These are phyloP conservation scores for Debaryomyces psychrophilus DNA, from an alignment of 1,139 yeast species.

Conservation along the genomic window DNA sequence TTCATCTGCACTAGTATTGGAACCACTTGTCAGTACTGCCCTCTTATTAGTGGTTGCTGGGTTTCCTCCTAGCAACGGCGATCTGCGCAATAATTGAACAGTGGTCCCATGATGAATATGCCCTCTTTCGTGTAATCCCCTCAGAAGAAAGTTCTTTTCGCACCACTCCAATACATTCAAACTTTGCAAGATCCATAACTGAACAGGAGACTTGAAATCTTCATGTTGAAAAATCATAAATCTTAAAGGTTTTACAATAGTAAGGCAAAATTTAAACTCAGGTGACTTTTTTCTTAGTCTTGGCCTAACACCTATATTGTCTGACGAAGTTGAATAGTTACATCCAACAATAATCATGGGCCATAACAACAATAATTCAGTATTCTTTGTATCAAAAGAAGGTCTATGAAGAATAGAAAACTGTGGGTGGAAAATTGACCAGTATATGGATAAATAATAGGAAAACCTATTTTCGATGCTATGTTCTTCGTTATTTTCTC, in stretches of 20 bases:
- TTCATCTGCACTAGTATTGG: constrained; percentile 33
- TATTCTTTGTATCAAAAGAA: constrained; percentile 56
- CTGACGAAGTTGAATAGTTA: constrained; percentile 24
- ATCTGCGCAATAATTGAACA: constrained; percentile 69
- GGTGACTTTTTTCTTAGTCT: constrained; percentile 23
- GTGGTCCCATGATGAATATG: constrained; percentile 79
- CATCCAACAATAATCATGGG: constrained; percentile 63
- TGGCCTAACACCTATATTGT: constrained; percentile 22
- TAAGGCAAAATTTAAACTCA: constrained; percentile 31
- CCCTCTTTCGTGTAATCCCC: constrained; percentile 71
- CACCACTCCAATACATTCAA: constrained; percentile 63
- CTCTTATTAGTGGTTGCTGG: constrained; percentile 39
- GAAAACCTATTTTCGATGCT: constrained; percentile 31
- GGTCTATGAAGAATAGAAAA: constrained; percentile 65
- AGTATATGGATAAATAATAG: constrained; percentile 42
- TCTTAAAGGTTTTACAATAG: constrained; percentile 64
- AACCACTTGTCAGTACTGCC: constrained; percentile 24
- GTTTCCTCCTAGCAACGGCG: constrained; percentile 74
- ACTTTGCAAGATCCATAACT: constrained; percentile 69
- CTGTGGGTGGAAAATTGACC: constrained; percentile 65
- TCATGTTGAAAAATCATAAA: constrained; percentile 62
- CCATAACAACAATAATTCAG: constrained; percentile 56
- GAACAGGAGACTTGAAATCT: constrained; percentile 63
- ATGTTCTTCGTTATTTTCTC: constrained; percentile 16
- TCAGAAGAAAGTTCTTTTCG: constrained; percentile 64